A percentile compares a stretch with the other conserved stretches of the same genome.
Conservation (phyloP, 345 rosid species). For the Euclidium syriacum region DNA sequence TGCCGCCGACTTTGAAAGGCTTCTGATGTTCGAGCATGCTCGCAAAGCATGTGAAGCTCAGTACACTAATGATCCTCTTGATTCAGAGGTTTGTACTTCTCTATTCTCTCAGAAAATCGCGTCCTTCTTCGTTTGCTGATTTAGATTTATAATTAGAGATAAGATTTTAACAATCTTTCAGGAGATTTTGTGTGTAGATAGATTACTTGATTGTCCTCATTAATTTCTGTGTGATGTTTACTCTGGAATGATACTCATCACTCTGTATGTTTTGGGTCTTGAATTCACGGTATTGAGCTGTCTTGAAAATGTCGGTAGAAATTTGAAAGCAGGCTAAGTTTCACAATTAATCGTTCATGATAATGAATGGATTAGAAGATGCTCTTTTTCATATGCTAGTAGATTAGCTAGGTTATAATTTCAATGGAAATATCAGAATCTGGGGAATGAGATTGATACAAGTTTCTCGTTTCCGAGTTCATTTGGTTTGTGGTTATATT, state of each 20-base stretch:
- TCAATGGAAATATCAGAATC: background rate
- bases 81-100: slow-evolving; percentile 43
- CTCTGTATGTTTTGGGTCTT: background rate
- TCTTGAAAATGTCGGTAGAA: background rate
- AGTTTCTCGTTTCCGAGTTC: background rate
- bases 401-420: background rate
- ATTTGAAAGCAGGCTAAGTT: background rate
- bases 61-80: slow-evolving; percentile 55
- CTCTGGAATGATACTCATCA: background rate
- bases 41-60: slow-evolving; percentile 51
- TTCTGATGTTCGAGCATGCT: slow-evolving; percentile 45
- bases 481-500: background rate
- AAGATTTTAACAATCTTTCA: background rate
- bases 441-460: background rate
- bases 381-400: background rate
- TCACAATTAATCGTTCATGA: too few relatives aligned
- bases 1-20: slow-evolving; percentile 50
- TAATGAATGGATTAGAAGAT: too few relatives aligned
- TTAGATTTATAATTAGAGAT: background rate
- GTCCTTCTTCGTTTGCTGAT: background rate
- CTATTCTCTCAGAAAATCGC: background rate
- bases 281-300: background rate
- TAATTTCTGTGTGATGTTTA: background rate
- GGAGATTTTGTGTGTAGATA: background rate
- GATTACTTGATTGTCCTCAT: background rate